These are phyloP conservation scores for Colletotrichum navitas DNA, from an alignment of 2,329 filamentous ascomycete genomes.

Conservation along the genomic window DNA sequence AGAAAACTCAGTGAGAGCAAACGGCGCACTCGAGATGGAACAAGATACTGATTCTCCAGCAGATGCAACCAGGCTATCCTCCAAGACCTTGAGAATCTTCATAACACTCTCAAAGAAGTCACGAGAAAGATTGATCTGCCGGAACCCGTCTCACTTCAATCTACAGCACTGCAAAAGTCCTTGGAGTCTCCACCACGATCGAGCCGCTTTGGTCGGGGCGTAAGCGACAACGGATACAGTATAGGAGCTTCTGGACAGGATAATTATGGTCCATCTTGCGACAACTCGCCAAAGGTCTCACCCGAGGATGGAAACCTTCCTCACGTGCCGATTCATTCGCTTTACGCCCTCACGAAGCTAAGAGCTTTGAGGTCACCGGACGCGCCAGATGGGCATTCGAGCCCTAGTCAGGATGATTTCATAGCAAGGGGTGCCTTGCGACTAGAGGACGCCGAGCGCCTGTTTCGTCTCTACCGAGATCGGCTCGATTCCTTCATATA, in stretches of 20 bases:
- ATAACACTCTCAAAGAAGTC: conserved; percentile 34
- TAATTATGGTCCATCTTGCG: conserved; percentile 43
- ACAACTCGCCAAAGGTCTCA: conserved; percentile 44
- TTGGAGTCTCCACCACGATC: conserved; percentile 26
- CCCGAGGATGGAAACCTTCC: conserved; percentile 53
- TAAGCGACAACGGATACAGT: not conserved
- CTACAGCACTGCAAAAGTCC: conserved; percentile 15
- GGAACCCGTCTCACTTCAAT: conserved; percentile 35
- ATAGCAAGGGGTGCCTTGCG: conserved; percentile 57
- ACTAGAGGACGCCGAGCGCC: conserved; percentile 61
- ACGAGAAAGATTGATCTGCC: conserved; percentile 34
- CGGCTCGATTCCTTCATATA: conserved; percentile 65
- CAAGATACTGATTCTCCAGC: not conserved
- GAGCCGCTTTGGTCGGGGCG: not conserved
- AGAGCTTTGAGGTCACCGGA: conserved; percentile 53
- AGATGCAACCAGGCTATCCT: conserved; percentile 39
- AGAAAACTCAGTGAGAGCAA: conserved; percentile 53
- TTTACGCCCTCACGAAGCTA: conserved; percentile 55
- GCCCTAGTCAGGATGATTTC: conserved; percentile 48
- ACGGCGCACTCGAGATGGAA: conserved; percentile 21
- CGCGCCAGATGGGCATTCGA: conserved; percentile 24
- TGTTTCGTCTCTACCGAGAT: conserved; percentile 64
- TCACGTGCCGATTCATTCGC: conserved; percentile 55
- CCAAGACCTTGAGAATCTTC: conserved; percentile 41
- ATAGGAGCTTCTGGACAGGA: conserved; percentile 30